Conservation (phyloP, 495 filamentous ascomycete species). For the Aspergillus sclerotioniger region DNA sequence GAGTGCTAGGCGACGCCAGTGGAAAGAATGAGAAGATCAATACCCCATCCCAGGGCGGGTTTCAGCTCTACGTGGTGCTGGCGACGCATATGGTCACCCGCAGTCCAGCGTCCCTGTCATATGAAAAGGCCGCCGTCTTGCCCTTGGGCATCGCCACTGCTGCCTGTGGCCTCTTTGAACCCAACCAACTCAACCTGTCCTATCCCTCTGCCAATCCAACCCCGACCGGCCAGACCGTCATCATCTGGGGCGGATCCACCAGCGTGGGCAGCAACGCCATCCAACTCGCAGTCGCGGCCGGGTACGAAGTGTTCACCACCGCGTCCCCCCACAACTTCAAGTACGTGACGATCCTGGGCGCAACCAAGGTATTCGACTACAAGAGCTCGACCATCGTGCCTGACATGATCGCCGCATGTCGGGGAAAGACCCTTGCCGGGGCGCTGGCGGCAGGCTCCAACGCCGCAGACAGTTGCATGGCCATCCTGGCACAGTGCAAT, state of each 20-base stretch:
- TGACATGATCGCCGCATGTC: background rate
- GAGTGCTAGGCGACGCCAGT: conserved; percentile 20
- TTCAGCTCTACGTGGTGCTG: conserved; percentile 49
- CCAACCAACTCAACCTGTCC: conserved; percentile 38
- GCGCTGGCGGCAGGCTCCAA: background rate
- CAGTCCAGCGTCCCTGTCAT: conserved; percentile 48
- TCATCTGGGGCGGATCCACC: conserved; percentile 61
- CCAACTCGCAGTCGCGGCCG: conserved; percentile 55
- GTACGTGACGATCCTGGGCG: conserved; percentile 50
- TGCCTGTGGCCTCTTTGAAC: conserved; percentile 47
- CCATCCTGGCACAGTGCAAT: background rate
- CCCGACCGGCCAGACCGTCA: conserved; percentile 40
- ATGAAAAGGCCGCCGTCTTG: conserved; percentile 47
- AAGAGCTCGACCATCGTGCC: conserved; percentile 30
- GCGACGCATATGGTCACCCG: conserved; percentile 31
- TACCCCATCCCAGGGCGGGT: conserved; percentile 32
- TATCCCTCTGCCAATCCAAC: conserved; percentile 28
- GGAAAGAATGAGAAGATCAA: conserved; percentile 6
- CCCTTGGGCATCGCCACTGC: conserved; percentile 57
- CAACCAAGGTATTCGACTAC: conserved; percentile 56
- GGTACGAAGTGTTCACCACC: conserved; percentile 53
- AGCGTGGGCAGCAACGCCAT: conserved; percentile 57
- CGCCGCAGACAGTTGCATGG: background rate
- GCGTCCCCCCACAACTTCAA: conserved; percentile 50
- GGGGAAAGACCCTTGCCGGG: background rate